These are phyloP conservation scores for Ogataea paraovalis DNA, from an alignment of 805 yeast species.

Conservation along the genomic window DNA sequence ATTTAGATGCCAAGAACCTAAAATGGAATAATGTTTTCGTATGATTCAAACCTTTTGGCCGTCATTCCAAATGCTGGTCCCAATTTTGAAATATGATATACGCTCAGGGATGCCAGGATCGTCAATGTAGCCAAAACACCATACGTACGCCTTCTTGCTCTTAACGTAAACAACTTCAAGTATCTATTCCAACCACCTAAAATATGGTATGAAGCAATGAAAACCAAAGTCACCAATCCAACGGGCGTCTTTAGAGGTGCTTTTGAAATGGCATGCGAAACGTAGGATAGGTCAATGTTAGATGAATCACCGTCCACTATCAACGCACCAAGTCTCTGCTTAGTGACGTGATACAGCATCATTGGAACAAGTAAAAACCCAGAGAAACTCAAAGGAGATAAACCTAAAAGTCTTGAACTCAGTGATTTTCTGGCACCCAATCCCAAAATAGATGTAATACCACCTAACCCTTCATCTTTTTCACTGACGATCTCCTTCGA, in stretches of 20 bases:
- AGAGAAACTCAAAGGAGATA: slow-evolving; percentile 54
- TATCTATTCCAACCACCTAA: slow-evolving; percentile 51
- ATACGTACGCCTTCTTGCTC: slow-evolving; percentile 44
- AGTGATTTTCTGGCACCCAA: slow-evolving; percentile 48
- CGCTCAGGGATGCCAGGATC: slow-evolving; percentile 34
- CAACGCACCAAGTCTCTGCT: slow-evolving; percentile 49
- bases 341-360: slow-evolving; percentile 42
- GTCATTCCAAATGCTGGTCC: slow-evolving; percentile 23
- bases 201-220: slow-evolving; percentile 47
- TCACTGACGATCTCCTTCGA: slow-evolving; percentile 19
- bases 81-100: slow-evolving; percentile 23
- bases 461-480: slow-evolving; percentile 58
- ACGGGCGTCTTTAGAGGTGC: slow-evolving; percentile 7
- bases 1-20: not conserved
- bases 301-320: slow-evolving; percentile 62
- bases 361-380: slow-evolving; percentile 53
- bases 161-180: slow-evolving; percentile 35
- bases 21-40: slow-evolving; percentile 4
- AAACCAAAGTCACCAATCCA: slow-evolving; percentile 35
- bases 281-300: slow-evolving; percentile 47
- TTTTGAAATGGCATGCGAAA: slow-evolving; percentile 36
- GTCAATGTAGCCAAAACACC: slow-evolving; percentile 35
- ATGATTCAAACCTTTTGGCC: slow-evolving; percentile 19
- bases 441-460: slow-evolving; percentile 52
- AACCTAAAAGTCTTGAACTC: slow-evolving; percentile 40